phyloP scores from a whole-genome alignment of 345 rosid species.

The Hypericum androsaemum region DNA sequence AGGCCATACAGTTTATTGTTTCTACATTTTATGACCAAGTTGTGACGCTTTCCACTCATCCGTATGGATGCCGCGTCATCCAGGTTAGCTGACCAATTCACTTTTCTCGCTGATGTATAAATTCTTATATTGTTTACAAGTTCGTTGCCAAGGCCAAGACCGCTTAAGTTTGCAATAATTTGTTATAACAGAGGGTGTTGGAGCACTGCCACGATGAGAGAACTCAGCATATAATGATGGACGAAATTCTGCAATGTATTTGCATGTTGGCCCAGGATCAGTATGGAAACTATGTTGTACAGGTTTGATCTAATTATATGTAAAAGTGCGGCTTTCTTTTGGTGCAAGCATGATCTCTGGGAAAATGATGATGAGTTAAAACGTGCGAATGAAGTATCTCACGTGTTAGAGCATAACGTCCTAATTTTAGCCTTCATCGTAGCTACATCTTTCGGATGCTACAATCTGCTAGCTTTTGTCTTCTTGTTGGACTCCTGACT shows the following conservation, averaged over 20 bases:
- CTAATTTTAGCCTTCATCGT: no score
- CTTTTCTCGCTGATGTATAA: background rate
- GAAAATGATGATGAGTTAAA: no score
- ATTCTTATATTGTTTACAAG: no score
- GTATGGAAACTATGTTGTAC: constrained; percentile 95
- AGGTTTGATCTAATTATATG: constrained; percentile 42
- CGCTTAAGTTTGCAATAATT: constrained; percentile 4
- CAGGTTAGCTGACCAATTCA: constrained; percentile 41
- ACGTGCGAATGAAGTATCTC: no score
- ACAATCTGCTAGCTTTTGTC: no score
- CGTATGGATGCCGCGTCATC: constrained; percentile 96
- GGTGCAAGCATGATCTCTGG: background rate
- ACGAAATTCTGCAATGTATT: constrained; percentile 66
- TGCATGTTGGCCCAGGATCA: constrained; percentile 94
- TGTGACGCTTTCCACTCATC: constrained; percentile 75
- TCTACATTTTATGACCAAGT: constrained; percentile 83
- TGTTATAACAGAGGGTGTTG: constrained; percentile 59
- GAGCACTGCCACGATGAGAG: constrained; percentile 72
- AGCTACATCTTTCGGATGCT: no score
- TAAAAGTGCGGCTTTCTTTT: background rate
- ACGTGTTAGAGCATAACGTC: no score
- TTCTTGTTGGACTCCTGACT: no score
- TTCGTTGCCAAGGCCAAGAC: no score
- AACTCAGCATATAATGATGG: constrained; percentile 87
- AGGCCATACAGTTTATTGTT: constrained; percentile 65